Evolutionary conservation across 192 early-diverging fungal genomes (phyloP), one percentile per base, ranked within the genome.

Genomic region (Podila minutissima): DNA sequence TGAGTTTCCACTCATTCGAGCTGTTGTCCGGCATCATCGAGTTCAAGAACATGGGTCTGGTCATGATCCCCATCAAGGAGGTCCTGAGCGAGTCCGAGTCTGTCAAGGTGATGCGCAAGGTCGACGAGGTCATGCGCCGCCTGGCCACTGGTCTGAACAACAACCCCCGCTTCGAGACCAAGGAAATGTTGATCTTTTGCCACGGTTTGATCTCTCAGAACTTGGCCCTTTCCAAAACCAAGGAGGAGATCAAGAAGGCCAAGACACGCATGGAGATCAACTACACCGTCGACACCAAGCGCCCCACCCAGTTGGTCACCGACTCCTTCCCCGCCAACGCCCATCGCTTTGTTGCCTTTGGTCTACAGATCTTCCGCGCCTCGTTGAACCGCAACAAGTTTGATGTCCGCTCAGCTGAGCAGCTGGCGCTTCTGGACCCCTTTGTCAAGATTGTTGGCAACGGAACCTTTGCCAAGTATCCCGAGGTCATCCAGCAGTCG

Each of bases 311-410:
- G 26, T 6, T 71, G 12, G 82, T 92, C 53, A 81, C 90, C n/a
- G 94, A 94, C 64, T 93, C 94, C 65, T 94, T 94, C 76, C 87
- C 91, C 33, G 89, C 89, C 7, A 98, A 99, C 64, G 94, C 94
- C 8, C 92, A 97, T 69, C 84, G 93, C 10, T 98, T 99, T 84
- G 93, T 98, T 55, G 89, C 94, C 62, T 99, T 99, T 89, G 97
- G 97, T 0, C 76, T 99, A 24, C 87, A 88, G n/a, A 84, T 99
- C 13, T 86, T 99, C 63, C 85, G 94, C 31, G 84, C 89, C 0
- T 89, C 90, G 0, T 74, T 99, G 37, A 82, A 85, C 50, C 86
- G 82, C 58, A 86, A 87, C 75, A 86, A 86, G 64, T 88, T 89
- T 60, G 86, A 91, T 66, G 86, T 86, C 15, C 81, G 83, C 1